Evolutionary conservation across 1,284 basidiomycete genomes (phyloP), one percentile per base, ranked within the genome.

Genomic region (Entoloma clypeatum): DNA sequence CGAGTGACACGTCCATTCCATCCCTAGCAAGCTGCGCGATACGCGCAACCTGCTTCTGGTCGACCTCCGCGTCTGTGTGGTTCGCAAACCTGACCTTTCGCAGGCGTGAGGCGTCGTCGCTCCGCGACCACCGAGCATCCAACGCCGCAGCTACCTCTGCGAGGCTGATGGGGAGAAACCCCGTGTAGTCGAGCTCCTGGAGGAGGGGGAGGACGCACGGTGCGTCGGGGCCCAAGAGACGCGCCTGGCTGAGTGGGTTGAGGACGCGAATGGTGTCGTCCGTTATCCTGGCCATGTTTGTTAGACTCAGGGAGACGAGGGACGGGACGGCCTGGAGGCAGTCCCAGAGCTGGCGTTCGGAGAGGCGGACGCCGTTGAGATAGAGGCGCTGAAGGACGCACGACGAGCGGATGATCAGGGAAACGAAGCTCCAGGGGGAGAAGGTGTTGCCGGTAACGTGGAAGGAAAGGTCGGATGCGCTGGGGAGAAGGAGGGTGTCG

Each of bases 391-490:
- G 26, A 16, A 49, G 44, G 9, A 26, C 23, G 28, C 45, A 49
- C 9, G 24, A 38, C 7, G 49, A 53, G 26, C 51, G 51, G 8
- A 28, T 11, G 16, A 49, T 44, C 27, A 50, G 45, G 13, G 51
- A 45, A 16, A 39, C 47, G 18, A 53, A 49, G 14, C 47, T 49
- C 45, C 51, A 49, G 22, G 51, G 43, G n/a, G 49, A 45, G 32
- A 51, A 53, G n/a, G 34, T 42, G 19, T 49, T 51, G 33, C 47
- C 49, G 11, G 49, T 49, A 34, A 47, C 41, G 25, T 51, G 47
- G 25, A 53, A 49, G 3, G 45, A 31, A 23, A 51, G 42, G 11
- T 49, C 39, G 17, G 36, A 32, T 4, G 23, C 39, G 6, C 29
- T 36, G 21, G 51, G 49, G 18, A 53, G 19, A 16, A 42, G 16